Conservation (phyloP, 805 yeast species). For the Teunomyces barrocoloradensis region DNA sequence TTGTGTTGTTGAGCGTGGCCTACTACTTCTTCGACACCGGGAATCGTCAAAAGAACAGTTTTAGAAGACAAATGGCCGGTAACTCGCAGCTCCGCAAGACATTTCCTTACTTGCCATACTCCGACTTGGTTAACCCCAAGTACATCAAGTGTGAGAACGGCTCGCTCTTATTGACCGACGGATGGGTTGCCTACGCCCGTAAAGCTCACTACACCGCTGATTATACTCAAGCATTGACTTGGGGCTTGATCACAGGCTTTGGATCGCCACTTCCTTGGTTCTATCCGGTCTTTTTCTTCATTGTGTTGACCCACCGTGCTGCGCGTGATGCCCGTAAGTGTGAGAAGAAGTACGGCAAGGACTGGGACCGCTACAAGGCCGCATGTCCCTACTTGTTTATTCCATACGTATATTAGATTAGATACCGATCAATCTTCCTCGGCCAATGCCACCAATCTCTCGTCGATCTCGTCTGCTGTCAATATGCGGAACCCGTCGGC, state of each 20-base stretch:
- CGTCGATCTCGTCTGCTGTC: slow-evolving; percentile 87
- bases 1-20: slow-evolving; percentile 57
- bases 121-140: slow-evolving; percentile 76
- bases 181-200: slow-evolving; percentile 93
- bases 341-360: slow-evolving; percentile 83
- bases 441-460: slow-evolving; percentile 88
- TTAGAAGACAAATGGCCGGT: slow-evolving; percentile 82
- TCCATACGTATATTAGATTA: slow-evolving; percentile 56
- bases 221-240: slow-evolving; percentile 78
- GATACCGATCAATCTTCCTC: slow-evolving; percentile 69
- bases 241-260: slow-evolving; percentile 92
- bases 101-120: slow-evolving; percentile 90
- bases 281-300: slow-evolving; percentile 86
- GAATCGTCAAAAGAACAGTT: slow-evolving; percentile 92
- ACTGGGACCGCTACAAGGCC: slow-evolving; percentile 83
- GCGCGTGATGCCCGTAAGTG: slow-evolving; percentile 85
- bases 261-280: slow-evolving; percentile 92
- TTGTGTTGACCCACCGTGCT: slow-evolving; percentile 87
- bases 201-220: slow-evolving; percentile 96
- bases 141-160: slow-evolving; percentile 86
- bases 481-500: slow-evolving; percentile 69
- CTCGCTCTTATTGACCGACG: slow-evolving; percentile 80
- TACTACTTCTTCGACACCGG: slow-evolving; percentile 94
- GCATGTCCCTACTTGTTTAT: slow-evolving; percentile 90
- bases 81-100: slow-evolving; percentile 74